These are phyloP conservation scores for Bassia scoparia DNA, from an alignment of 148 eudicot genomes.

Conservation along the genomic window DNA sequence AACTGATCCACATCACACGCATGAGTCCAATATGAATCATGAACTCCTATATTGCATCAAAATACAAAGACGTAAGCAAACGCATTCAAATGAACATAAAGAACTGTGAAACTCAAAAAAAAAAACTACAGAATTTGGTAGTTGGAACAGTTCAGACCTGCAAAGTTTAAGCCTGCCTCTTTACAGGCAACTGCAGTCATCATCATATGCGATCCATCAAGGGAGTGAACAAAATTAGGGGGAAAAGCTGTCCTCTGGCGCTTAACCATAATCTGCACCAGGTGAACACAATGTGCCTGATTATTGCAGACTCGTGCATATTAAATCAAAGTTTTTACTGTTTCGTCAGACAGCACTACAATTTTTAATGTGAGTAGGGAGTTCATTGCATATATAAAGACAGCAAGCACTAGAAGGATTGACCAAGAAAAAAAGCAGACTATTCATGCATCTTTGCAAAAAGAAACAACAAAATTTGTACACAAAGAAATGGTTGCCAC, in stretches of 20 bases:
- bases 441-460: background rate
- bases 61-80: conserved; percentile 1
- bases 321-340: background rate
- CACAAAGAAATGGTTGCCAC: background rate
- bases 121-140: background rate
- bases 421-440: background rate
- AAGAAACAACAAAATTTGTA: background rate
- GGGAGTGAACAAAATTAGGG: conserved; percentile 97
- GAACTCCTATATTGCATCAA: conserved; percentile 63
- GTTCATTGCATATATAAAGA: background rate
- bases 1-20: conserved; percentile 85
- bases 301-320: background rate
- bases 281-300: background rate
- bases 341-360: too few species aligned
- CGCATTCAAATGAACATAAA: background rate
- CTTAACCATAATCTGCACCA: conserved; percentile 68
- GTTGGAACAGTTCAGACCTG: conserved; percentile 43
- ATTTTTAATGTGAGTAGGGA: background rate
- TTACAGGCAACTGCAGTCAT: conserved; percentile 98
- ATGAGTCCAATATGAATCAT: conserved; percentile 98
- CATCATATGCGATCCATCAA: conserved; percentile 99
- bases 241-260: conserved; percentile 93
- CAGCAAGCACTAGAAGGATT: background rate
- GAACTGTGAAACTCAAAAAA: background rate
- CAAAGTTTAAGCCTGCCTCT: conserved; percentile 81